These are phyloP conservation scores for Fragilariopsis cylindrus DNA, from an alignment of 108 stramenopile genomes.

Conservation along the genomic window DNA sequence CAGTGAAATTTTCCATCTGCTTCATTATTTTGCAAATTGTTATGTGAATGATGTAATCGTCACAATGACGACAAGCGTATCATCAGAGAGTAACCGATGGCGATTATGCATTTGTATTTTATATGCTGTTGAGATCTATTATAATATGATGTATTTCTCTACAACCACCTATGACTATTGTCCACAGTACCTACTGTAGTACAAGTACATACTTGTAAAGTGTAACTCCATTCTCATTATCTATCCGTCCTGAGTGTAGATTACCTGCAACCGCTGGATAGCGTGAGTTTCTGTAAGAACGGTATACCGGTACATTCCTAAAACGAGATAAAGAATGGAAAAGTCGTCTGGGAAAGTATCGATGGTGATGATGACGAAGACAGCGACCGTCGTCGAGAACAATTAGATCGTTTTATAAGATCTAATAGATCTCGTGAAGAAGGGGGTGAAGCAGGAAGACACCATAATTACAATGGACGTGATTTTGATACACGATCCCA, in stretches of 20 bases:
- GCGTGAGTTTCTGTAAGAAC: neutral
- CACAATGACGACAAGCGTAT: neutral
- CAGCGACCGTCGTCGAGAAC: neutral
- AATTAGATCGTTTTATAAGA: neutral
- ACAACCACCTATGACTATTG: neutral
- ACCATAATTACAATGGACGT: neutral
- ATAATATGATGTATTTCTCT: neutral
- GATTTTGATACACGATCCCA: conserved; percentile 24
- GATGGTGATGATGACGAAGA: neutral
- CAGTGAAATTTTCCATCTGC: conserved; percentile 1
- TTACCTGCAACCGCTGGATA: neutral
- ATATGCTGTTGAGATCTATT: neutral
- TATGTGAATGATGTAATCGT: neutral
- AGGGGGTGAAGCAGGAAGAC: neutral
- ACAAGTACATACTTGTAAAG: neutral
- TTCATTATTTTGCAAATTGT: neutral
- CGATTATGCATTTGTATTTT: neutral
- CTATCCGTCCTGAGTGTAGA: neutral
- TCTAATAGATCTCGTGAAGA: neutral
- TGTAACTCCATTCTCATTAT: neutral
- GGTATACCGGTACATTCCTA: neutral
- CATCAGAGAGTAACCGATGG: too few species aligned
- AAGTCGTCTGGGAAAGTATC: neutral
- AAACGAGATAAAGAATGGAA: neutral
- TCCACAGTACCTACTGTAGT: neutral